phyloP scores from a whole-genome alignment of 257 asterid species.

The Paulownia fortunei region DNA sequence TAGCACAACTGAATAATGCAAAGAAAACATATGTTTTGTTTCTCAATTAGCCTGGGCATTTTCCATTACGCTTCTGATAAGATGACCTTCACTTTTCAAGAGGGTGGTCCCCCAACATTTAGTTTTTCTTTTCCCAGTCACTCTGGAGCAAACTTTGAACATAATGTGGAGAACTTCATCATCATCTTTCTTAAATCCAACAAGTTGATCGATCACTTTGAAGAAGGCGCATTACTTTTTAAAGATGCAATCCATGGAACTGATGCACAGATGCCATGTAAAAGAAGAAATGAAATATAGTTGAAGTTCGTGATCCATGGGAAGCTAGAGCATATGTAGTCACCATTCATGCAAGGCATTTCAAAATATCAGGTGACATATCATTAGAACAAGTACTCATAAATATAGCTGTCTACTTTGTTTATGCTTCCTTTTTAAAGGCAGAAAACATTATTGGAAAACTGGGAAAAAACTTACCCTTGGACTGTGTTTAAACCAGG shows the following conservation, averaged over 20 bases:
- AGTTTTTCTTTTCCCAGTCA: neutral
- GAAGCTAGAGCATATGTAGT: neutral
- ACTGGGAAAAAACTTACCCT: constrained; percentile 55
- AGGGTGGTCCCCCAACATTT: neutral
- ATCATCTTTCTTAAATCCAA: neutral
- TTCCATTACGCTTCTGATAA: neutral
- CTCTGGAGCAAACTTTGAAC: neutral
- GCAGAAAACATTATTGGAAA: neutral
- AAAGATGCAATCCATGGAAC: neutral
- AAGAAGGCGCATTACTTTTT: neutral
- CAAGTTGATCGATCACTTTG: neutral
- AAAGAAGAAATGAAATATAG: neutral
- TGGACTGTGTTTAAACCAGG: constrained; percentile 89
- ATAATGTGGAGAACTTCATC: neutral
- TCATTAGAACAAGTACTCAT: neutral
- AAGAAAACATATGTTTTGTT: neutral
- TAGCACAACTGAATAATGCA: neutral
- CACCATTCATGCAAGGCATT: neutral
- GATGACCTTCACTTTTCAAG: neutral
- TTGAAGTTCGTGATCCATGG: neutral
- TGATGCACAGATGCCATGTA: neutral
- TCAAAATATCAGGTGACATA: neutral
- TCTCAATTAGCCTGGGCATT: neutral
- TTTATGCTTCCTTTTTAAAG: neutral
- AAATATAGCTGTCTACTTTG: neutral